Evolutionary conservation across 176 grass and related monocot genomes (phyloP).

Genomic region (Rhynchospora breviuscula): DNA sequence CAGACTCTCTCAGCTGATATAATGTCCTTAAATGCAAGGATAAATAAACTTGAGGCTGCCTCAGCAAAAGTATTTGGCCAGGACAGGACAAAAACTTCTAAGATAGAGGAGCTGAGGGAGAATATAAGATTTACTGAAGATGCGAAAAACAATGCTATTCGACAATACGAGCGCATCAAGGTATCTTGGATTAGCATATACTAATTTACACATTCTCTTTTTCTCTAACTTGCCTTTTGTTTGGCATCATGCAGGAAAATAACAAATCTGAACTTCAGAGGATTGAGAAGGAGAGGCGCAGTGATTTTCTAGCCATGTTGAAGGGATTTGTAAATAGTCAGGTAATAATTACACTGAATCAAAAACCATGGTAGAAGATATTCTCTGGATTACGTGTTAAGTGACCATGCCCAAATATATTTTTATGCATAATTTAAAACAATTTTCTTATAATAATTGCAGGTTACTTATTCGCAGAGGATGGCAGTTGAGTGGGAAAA

Average conservation of each 20-base stretch:
- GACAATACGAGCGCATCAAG: conserved; percentile 78
- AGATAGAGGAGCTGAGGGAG: conserved; percentile 68
- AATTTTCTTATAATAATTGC: conserved; percentile 15
- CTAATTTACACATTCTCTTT: conserved; percentile 9
- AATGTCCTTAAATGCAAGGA: conserved; percentile 42
- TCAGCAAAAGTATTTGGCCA: conserved; percentile 59
- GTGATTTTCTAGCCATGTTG: conserved; percentile 66
- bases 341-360: conserved; percentile 32
- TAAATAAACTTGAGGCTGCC: conserved; percentile 60
- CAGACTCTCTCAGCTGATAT: conserved; percentile 61
- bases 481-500: conserved; percentile 63
- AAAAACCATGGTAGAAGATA: not conserved
- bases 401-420: not conserved
- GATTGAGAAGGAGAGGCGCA: conserved; percentile 58
- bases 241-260: conserved; percentile 52
- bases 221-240: conserved; percentile 20
- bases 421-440: not conserved
- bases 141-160: conserved; percentile 49
- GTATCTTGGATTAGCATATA: conserved; percentile 26
- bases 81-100: conserved; percentile 54
- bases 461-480: conserved; percentile 59
- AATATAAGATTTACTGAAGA: conserved; percentile 61
- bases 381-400: not conserved
- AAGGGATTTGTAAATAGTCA: conserved; percentile 83
- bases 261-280: conserved; percentile 78